Conservation (phyloP, 768 basidiomycete species). For the Cyclocybe aegerita region DNA sequence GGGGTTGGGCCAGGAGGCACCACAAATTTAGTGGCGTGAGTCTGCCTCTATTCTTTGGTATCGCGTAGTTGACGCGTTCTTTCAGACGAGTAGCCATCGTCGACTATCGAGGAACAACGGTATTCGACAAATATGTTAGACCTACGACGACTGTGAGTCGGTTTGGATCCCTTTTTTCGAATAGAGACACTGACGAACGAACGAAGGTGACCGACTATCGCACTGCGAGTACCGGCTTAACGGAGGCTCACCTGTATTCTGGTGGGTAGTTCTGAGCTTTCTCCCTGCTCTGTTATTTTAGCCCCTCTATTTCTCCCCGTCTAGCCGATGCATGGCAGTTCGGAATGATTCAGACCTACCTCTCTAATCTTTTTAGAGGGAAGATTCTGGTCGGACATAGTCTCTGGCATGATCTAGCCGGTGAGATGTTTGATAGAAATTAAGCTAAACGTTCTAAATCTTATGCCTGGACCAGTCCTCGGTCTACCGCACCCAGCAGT, state of each 20-base stretch:
- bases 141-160: conserved; percentile 52
- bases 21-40: conserved; percentile 81
- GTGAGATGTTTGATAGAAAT: conserved; percentile 33
- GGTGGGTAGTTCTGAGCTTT: conserved; percentile 25
- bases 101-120: conserved; percentile 52
- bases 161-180: not conserved
- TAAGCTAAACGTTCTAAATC: not conserved
- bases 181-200: not conserved
- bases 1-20: conserved; percentile 81
- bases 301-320: not conserved
- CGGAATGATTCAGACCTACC: conserved; percentile 59
- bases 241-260: conserved; percentile 37
- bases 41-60: conserved; percentile 12
- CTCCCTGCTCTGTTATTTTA: conserved; percentile 1
- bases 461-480: conserved; percentile 47
- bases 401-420: conserved; percentile 81
- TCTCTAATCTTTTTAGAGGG: conserved; percentile 65
- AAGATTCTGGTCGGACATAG: conserved; percentile 76
- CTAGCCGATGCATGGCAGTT: conserved; percentile 56
- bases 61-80: not conserved
- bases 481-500: conserved; percentile 81
- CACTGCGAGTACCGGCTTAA: conserved; percentile 59
- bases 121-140: conserved; percentile 65
- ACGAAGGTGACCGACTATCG: conserved; percentile 68
- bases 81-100: conserved; percentile 49